These are phyloP conservation scores for Cryphonectria carpinicola DNA, from an alignment of 2,329 filamentous ascomycete species.

Conservation along the genomic window DNA sequence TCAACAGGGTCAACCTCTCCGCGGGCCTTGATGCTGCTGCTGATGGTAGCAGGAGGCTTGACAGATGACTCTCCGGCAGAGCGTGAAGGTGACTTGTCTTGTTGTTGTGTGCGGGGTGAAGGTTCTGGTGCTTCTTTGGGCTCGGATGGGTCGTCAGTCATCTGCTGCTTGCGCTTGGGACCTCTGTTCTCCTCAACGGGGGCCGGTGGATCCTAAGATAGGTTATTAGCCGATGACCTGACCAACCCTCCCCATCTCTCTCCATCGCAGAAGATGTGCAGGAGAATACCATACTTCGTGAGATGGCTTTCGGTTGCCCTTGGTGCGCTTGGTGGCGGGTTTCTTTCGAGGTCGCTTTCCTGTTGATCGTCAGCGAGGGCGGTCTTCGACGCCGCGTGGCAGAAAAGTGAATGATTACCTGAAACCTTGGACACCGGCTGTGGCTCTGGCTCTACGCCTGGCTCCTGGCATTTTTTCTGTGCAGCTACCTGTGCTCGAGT, in stretches of 20 bases:
- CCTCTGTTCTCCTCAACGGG: neutral
- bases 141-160: neutral
- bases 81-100: neutral
- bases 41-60: neutral
- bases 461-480: neutral
- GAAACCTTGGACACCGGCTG: neutral
- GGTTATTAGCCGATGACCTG: neutral
- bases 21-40: neutral
- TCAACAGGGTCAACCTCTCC: neutral
- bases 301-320: neutral
- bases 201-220: neutral
- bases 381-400: neutral
- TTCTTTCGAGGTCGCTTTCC: neutral
- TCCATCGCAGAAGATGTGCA: neutral
- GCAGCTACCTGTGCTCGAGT: neutral
- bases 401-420: neutral
- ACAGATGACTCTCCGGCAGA: neutral
- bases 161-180: neutral
- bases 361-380: neutral
- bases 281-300: neutral
- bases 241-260: neutral
- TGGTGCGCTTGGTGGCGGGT: neutral
- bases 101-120: neutral
- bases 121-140: neutral
- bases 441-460: neutral